Percentiles rank a stretch among this genome's conserved stretches.
phyloP scores from a whole-genome alignment of 306 rosid genomes.

The Quercus gilva region DNA sequence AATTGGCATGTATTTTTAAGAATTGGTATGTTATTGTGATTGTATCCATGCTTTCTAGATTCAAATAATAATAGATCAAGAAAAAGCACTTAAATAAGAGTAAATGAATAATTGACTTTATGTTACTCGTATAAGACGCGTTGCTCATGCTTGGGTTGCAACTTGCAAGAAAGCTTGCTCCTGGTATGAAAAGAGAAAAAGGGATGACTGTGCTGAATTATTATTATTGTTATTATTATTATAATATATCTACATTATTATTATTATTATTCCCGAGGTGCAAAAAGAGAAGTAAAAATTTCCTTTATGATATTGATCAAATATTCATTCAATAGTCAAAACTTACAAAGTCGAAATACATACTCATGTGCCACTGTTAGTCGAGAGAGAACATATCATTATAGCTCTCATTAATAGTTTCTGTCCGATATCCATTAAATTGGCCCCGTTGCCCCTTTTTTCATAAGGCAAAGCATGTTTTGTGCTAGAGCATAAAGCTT shows the following conservation, averaged over 20 bases:
- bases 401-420: slow-evolving; percentile 41
- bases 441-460: slow-evolving; percentile 33
- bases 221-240: background rate
- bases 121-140: no score
- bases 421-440: slow-evolving; percentile 36
- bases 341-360: slow-evolving; percentile 8
- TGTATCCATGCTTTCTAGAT: no score
- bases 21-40: no score
- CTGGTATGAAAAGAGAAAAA: background rate
- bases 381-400: slow-evolving; percentile 23
- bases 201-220: background rate
- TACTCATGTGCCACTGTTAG: slow-evolving; percentile 33
- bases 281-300: background rate
- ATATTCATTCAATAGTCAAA: slow-evolving; percentile 17
- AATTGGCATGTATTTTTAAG: no score
- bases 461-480: slow-evolving; percentile 36
- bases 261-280: slow-evolving; percentile 1
- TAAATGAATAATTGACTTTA: no score
- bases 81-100: no score
- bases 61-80: no score
- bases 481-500: slow-evolving; percentile 17
- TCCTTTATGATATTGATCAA: background rate
- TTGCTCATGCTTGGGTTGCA: background rate
- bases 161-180: background rate
- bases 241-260: background rate